A percentile compares a stretch with the other conserved stretches of the same genome.
Evolutionary conservation across 2,329 filamentous ascomycete genomes (phyloP).

Genomic region (Colletotrichum acutatum): DNA sequence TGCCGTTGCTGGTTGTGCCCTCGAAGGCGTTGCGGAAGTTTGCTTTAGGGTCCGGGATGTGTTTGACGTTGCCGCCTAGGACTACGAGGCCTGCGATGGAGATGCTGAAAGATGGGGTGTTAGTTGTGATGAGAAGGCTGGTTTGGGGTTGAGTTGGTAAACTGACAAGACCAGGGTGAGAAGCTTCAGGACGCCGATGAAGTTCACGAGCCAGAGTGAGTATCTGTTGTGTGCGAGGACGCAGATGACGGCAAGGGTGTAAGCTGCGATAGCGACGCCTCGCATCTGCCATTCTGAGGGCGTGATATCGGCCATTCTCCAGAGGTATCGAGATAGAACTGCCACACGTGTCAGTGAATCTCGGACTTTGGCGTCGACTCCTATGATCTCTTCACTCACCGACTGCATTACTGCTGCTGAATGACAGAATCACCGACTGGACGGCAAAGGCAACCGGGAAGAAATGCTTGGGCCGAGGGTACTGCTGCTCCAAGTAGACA

Average conservation of each 20-base stretch:
- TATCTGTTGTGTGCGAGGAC: conserved; percentile 66
- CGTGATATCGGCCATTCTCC: conserved; percentile 60
- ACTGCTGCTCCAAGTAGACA: conserved; percentile 76
- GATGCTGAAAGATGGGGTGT: conserved; percentile 46
- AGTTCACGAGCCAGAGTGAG: conserved; percentile 66
- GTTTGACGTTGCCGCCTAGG: conserved; percentile 52
- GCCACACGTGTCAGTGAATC: conserved; percentile 48
- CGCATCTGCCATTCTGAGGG: conserved; percentile 73
- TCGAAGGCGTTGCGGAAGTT: conserved; percentile 51
- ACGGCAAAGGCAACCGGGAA: conserved; percentile 74
- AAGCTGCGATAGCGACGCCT: conserved; percentile 72
- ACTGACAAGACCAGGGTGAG: conserved; percentile 66
- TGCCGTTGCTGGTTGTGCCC: conserved; percentile 48
- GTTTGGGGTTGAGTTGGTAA: too few relatives aligned
- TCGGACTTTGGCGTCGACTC: background rate
- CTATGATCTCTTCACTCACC: conserved; percentile 43
- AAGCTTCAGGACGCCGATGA: conserved; percentile 69
- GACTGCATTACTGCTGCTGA: conserved; percentile 73
- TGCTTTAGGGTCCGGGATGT: conserved; percentile 44
- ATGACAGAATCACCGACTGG: conserved; percentile 71
- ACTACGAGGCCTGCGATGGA: conserved; percentile 71
- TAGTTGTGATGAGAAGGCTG: too few relatives aligned
- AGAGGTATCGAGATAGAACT: conserved; percentile 73
- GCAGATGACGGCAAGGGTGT: conserved; percentile 67
- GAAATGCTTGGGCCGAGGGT: conserved; percentile 71